Base-by-base conservation (phyloP, 805 yeast genomes). In the Ogataea thermomethanolica region DNA sequence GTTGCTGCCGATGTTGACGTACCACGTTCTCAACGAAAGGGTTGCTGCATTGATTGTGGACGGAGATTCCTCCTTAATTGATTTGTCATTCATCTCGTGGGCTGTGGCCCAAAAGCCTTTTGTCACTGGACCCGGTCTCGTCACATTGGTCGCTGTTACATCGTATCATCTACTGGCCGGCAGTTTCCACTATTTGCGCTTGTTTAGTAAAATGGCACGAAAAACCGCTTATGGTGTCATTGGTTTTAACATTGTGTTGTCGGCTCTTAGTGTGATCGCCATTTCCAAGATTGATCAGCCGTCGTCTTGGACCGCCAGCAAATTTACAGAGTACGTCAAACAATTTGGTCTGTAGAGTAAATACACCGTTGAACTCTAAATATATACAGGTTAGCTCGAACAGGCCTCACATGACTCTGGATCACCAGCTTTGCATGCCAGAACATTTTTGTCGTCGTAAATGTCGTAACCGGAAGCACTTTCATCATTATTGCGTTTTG, bases 41-140 rank as follows among this genome's bases (percentile, higher is more conserved):
- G 35, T 69, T 4, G 63, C 65, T 0, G 89, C 91, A 0, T 21
- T 66, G n/a, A 12, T 51, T 2, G 64, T 78, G 1, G 84, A 81
- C 43, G 89, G 87, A 1, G 91, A 83, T 56, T 74, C 82, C 3
- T 70, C 81, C 1, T 61, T 73, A 39, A 59, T 84, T 14, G 70
- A 65, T 31, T 59, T 84, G 31, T 71, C 73, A 7, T 82, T 68
- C 50, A 64, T 83, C 8, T 50, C 78, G 0, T 70, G 71, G 45
- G 51, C 66, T 2, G 38, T 73, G 8, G 30, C 48, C 21, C 32
- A 21, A 25, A 7, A 26, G 7, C 45, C 45, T 3, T 3, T 39
- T 1, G 17, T 36, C 17, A 39, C 48, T 1, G 31, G 44, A 5
- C 43, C 52, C 7, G 66, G 65, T 1, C 54, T 66, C 1, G 61